Base-by-base conservation (phyloP, 2,329 filamentous ascomycete genomes). In the Xylariomycetidae sp. region DNA sequence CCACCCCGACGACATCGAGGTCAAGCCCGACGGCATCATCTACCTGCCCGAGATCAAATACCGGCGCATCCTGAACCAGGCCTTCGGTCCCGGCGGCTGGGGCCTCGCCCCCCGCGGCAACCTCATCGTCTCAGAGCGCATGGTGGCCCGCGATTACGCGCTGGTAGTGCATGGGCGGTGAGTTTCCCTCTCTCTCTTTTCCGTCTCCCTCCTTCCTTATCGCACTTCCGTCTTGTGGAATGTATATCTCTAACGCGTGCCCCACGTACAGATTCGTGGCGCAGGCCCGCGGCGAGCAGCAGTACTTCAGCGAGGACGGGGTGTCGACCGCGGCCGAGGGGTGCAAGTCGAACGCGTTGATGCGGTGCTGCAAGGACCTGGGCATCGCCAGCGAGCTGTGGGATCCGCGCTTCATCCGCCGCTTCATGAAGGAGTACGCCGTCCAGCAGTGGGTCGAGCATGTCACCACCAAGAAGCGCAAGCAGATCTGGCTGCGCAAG, bases 41-140 rank as follows among this genome's bases (percentile, higher is more conserved):
- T 98, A 96, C 59, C 69, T 98, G 38, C 92, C 92, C 10, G 92
- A 98, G 70, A 96, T 98, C 69, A 95, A 96, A 66, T 98, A 98
- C 65, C 71, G 92, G 27, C 71, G 90, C 43, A 90, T 94, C 44
- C 63, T 98, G 50, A 95, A 96, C 59, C 68, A 72, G 51, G 87
- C 88, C 0, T 98, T 98, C 63, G 90, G 92, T 0, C 92, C 92
- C 0, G 92, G 93, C 34, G 92, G 85, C 6, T 98, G 92, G 92
- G 92, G 92, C 1, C 66, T 98, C 34, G 90, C 90, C 35, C 92
- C 92, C 8, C 70, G 89, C 38, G 83, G 88, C 12, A 85, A 94
- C 57, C 79, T 85, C 32, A 82, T 87, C 10, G 85, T 95, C 1
- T 88, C 85, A n/a, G 76, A 79, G 19, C 86, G 82, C 58, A 69